Percentiles rank a stretch among this genome's conserved stretches.
phyloP scores from a whole-genome alignment of 352 stramenopile genomes.

The Lagenidium giganteum region DNA sequence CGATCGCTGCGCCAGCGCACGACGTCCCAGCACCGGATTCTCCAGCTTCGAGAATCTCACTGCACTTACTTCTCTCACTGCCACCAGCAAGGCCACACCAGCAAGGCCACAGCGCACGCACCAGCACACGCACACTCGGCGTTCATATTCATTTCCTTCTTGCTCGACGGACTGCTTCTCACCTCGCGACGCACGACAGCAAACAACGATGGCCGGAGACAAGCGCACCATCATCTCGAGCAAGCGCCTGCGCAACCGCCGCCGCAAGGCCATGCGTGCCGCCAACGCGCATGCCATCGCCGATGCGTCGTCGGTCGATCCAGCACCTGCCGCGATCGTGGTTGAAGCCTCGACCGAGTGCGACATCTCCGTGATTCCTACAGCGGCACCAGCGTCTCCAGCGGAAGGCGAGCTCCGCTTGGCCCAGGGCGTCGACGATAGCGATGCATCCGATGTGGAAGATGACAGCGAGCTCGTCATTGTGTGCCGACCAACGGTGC shows the following conservation, averaged over 20 bases:
- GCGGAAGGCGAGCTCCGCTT: conserved; percentile 1
- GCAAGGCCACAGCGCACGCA: too few relatives aligned
- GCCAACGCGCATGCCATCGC: conserved; percentile 17
- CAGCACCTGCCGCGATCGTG: neutral
- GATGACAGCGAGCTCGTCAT: conserved; percentile 65
- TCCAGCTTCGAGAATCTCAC: too few relatives aligned
- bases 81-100: too few relatives aligned
- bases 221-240: conserved; percentile 60
- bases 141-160: too few relatives aligned
- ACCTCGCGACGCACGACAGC: too few relatives aligned
- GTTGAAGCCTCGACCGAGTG: conserved; percentile 17
- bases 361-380: conserved; percentile 6
- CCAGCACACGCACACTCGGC: too few relatives aligned
- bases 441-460: too few relatives aligned
- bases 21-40: too few relatives aligned
- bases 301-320: neutral
- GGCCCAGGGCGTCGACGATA: conserved; percentile 17
- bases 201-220: conserved; percentile 54
- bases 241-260: conserved; percentile 55
- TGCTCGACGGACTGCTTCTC: too few relatives aligned
- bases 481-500: conserved; percentile 42
- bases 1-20: too few relatives aligned
- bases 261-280: conserved; percentile 40
- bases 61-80: too few relatives aligned
- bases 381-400: neutral